phyloP scores from a whole-genome alignment of 495 filamentous ascomycete species.

The Neurospora tetrasperma region DNA sequence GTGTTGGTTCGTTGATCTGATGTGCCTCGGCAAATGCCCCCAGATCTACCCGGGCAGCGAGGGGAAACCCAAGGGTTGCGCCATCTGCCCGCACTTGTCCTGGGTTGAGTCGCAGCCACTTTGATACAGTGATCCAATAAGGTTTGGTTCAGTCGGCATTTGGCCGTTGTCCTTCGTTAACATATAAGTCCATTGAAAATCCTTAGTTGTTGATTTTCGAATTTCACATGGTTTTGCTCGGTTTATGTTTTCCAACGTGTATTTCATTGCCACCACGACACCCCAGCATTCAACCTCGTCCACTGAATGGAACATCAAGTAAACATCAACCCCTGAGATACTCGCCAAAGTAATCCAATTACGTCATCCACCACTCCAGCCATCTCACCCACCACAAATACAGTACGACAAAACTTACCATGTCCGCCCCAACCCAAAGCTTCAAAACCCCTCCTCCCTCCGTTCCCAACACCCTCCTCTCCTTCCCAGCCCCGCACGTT shows the following conservation, averaged over 20 bases:
- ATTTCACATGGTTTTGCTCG: background rate
- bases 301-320: background rate
- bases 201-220: background rate
- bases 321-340: background rate
- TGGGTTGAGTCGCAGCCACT: background rate
- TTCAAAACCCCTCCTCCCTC: constrained; percentile 21
- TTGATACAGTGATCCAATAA: background rate
- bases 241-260: background rate
- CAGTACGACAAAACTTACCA: background rate
- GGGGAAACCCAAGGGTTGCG: background rate
- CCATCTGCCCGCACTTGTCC: background rate
- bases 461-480: constrained; percentile 34
- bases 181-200: background rate
- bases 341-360: background rate
- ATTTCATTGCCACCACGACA: background rate
- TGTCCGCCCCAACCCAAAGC: constrained; percentile 9
- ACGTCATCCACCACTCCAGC: background rate
- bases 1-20: background rate
- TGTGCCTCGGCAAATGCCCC: background rate
- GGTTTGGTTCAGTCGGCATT: background rate
- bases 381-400: background rate
- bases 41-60: background rate
- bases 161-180: background rate
- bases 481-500: constrained; percentile 46
- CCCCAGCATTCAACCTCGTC: background rate